Evolutionary conservation across 441 rosid genomes (phyloP).

Genomic region (Metrosideros polymorpha): DNA sequence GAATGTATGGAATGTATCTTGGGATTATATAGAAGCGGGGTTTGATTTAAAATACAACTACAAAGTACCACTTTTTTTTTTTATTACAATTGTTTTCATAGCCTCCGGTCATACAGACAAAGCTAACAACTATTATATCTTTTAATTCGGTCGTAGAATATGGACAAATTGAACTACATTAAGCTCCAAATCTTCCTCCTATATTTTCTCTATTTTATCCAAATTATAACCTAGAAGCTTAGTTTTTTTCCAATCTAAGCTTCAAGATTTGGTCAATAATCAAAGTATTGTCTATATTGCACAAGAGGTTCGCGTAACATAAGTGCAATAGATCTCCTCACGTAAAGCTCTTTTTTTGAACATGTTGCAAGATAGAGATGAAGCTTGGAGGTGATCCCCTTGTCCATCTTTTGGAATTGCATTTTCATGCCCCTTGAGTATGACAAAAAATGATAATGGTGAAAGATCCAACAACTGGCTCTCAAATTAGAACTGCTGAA

Average conservation of each 20-base stretch:
- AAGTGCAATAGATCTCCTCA: conserved; percentile 75
- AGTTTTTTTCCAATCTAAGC: conserved; percentile 73
- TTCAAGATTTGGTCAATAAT: too few relatives aligned
- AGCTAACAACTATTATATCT: too few relatives aligned
- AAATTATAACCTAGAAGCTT: conserved; percentile 50
- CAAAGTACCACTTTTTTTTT: too few relatives aligned
- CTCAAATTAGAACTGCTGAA: too few relatives aligned
- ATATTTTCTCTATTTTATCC: not conserved
- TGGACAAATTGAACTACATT: too few relatives aligned
- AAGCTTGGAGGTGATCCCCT: conserved; percentile 72
- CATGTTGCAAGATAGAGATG: conserved; percentile 76
- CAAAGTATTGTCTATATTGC: too few relatives aligned
- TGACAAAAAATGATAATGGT: too few relatives aligned
- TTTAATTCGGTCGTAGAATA: not conserved
- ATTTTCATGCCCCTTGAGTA: conserved; percentile 60
- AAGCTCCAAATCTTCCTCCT: not conserved
- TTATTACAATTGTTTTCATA: too few relatives aligned
- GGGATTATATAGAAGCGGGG: not conserved
- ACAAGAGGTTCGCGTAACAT: too few relatives aligned
- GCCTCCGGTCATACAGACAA: too few relatives aligned
- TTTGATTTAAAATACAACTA: not conserved
- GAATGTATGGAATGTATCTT: not conserved
- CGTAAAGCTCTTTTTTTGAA: conserved; percentile 59
- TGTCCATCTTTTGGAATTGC: conserved; percentile 78
- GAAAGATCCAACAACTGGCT: too few relatives aligned